Evolutionary conservation across 2,329 filamentous ascomycete genomes (phyloP).

Genomic region (Berkeleyomyces basicola): DNA sequence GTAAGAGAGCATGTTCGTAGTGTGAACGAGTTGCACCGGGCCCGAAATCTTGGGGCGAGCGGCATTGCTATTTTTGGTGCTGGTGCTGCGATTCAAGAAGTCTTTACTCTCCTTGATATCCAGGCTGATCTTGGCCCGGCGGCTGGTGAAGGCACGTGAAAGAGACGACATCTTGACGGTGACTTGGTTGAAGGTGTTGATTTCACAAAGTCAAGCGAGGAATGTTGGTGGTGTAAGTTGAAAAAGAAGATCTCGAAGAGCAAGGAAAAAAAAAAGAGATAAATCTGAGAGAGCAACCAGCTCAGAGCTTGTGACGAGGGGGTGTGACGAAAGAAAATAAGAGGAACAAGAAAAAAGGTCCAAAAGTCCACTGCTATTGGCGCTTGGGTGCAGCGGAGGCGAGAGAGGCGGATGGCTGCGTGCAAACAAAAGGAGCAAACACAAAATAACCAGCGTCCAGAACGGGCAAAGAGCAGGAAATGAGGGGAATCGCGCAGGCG

Average conservation of each 20-base stretch:
- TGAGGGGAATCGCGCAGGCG: not conserved
- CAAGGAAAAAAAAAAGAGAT: not conserved
- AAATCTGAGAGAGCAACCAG: slow-evolving; percentile 6
- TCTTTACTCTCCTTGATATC: slow-evolving; percentile 27
- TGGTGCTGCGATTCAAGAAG: slow-evolving; percentile 33
- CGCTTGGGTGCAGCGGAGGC: slow-evolving; percentile 2
- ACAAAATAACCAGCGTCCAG: slow-evolving; percentile 3
- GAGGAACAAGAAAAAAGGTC: slow-evolving; percentile 10
- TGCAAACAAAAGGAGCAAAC: slow-evolving; percentile 10
- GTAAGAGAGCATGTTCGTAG: slow-evolving; percentile 92
- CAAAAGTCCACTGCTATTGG: not conserved
- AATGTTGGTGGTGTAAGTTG: not conserved
- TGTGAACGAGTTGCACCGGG: slow-evolving; percentile 75
- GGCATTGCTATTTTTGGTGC: slow-evolving; percentile 27
- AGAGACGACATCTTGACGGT: slow-evolving; percentile 36
- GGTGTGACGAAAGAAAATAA: not conserved
- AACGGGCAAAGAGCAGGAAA: slow-evolving; percentile 8
- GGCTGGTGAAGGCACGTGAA: slow-evolving; percentile 55
- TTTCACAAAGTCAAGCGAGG: not conserved
- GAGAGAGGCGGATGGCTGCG: not conserved
- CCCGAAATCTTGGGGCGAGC: slow-evolving; percentile 61
- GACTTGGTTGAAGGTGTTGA: slow-evolving; percentile 1
- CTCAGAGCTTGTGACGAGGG: slow-evolving; percentile 3
- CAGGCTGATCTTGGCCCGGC: slow-evolving; percentile 39
- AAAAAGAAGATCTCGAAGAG: slow-evolving; percentile 5